These are phyloP conservation scores for Penicillium pulvis DNA, from an alignment of 495 filamentous ascomycete species.

Conservation along the genomic window DNA sequence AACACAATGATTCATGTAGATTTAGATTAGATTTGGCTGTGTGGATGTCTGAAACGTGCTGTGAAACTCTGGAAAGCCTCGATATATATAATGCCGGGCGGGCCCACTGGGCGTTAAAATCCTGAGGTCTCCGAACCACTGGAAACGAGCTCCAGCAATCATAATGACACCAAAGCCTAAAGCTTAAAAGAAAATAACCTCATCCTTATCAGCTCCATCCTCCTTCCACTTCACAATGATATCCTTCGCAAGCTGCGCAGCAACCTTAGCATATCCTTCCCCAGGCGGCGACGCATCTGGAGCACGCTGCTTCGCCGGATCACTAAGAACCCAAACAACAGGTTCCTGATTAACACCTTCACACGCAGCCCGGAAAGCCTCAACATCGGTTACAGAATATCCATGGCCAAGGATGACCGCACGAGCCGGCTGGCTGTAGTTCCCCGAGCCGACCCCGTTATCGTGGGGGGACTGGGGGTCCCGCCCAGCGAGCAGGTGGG, in stretches of 20 bases:
- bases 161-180: not conserved
- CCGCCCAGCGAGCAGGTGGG: constrained; percentile 28
- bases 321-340: constrained; percentile 21
- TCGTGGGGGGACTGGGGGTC: constrained; percentile 22
- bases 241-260: constrained; percentile 8
- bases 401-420: constrained; percentile 39
- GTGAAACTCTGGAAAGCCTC: no score
- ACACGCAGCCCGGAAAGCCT: constrained; percentile 11
- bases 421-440: constrained; percentile 30
- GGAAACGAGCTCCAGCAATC: no score
- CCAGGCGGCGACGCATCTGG: constrained; percentile 13
- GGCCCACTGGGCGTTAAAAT: no score
- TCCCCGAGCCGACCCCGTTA: constrained; percentile 32
- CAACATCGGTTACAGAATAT: constrained; percentile 22
- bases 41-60: no score
- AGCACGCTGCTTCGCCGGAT: constrained; percentile 13
- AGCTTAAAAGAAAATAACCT: constrained; percentile 17
- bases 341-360: constrained; percentile 11
- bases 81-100: no score
- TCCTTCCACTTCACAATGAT: constrained; percentile 17
- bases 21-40: no score
- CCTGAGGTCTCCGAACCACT: no score
- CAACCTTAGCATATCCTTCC: constrained; percentile 19
- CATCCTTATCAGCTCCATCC: constrained; percentile 17
- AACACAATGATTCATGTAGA: no score